Evolutionary conservation across 1,284 basidiomycete genomes (phyloP).

Genomic region (Anthracocystis panici-leucophaei): DNA sequence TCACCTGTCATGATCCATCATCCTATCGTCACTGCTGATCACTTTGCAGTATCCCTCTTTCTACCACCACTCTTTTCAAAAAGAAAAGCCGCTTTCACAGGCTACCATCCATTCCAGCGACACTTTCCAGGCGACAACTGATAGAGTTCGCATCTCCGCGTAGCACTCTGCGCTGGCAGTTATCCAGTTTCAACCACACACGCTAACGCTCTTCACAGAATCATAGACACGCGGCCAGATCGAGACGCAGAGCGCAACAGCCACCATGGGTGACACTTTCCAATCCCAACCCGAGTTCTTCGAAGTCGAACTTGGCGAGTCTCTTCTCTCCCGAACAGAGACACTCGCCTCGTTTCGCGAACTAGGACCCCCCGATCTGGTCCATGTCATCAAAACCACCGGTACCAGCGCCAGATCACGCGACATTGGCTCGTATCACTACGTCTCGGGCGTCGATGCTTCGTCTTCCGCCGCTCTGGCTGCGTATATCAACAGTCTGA

Average conservation of each 20-base stretch:
- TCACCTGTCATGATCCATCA: background rate
- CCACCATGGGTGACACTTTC: constrained; percentile 65
- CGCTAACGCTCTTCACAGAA: background rate
- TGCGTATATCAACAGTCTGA: constrained; percentile 96
- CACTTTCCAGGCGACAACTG: background rate
- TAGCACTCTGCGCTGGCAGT: background rate
- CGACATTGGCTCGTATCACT: constrained; percentile 73
- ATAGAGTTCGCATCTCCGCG: background rate
- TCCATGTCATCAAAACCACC: constrained; percentile 89
- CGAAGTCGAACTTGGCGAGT: constrained; percentile 90
- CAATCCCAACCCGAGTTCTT: constrained; percentile 68
- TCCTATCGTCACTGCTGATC: constrained; percentile 1
- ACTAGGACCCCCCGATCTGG: constrained; percentile 95
- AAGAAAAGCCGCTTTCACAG: background rate
- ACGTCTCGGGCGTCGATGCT: constrained; percentile 91
- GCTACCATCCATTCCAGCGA: background rate
- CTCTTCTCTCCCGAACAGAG: constrained; percentile 89
- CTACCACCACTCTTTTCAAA: background rate
- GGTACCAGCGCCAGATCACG: constrained; percentile 81
- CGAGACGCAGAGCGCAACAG: background rate
- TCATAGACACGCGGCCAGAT: background rate
- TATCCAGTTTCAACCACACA: background rate
- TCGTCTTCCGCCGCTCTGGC: constrained; percentile 96
- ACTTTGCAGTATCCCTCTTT: background rate
- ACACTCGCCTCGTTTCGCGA: constrained; percentile 92